phyloP scores from a whole-genome alignment of 2,329 filamentous ascomycete species.

The Venturia nashicola region DNA sequence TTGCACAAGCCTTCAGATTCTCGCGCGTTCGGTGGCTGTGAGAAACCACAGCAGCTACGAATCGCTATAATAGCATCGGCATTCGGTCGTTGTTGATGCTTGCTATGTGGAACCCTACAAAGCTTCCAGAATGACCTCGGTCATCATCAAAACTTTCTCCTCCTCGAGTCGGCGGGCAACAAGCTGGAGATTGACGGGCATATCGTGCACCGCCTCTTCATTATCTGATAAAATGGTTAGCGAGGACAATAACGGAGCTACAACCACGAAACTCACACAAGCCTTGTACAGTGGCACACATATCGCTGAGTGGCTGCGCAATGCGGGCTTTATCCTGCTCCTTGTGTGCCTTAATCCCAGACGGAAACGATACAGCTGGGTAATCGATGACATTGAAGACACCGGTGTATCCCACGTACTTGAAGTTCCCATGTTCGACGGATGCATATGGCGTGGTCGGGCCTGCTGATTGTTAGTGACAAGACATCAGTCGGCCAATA shows the following conservation, averaged over 20 bases:
- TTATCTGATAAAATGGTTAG: slow-evolving; percentile 19
- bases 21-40: not conserved
- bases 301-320: slow-evolving; percentile 20
- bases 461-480: slow-evolving; percentile 13
- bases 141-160: slow-evolving; percentile 31
- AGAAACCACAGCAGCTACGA: not conserved
- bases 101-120: slow-evolving; percentile 3
- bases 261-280: slow-evolving; percentile 24
- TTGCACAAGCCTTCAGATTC: not conserved
- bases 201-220: slow-evolving; percentile 26
- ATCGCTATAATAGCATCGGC: not conserved
- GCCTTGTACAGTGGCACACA: slow-evolving; percentile 26
- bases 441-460: slow-evolving; percentile 34
- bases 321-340: slow-evolving; percentile 20
- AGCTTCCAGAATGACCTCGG: slow-evolving; percentile 22
- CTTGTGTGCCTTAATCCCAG: slow-evolving; percentile 27
- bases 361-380: slow-evolving; percentile 32
- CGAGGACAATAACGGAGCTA: not conserved
- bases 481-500: not conserved
- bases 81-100: not conserved
- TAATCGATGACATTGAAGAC: slow-evolving; percentile 38
- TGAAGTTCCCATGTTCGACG: slow-evolving; percentile 30
- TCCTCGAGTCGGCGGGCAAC: slow-evolving; percentile 29
- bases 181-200: slow-evolving; percentile 31
- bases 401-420: slow-evolving; percentile 33